Conservation (phyloP, 2,329 filamentous ascomycete genomes). For the Dothidotthia symphoricarpi region DNA sequence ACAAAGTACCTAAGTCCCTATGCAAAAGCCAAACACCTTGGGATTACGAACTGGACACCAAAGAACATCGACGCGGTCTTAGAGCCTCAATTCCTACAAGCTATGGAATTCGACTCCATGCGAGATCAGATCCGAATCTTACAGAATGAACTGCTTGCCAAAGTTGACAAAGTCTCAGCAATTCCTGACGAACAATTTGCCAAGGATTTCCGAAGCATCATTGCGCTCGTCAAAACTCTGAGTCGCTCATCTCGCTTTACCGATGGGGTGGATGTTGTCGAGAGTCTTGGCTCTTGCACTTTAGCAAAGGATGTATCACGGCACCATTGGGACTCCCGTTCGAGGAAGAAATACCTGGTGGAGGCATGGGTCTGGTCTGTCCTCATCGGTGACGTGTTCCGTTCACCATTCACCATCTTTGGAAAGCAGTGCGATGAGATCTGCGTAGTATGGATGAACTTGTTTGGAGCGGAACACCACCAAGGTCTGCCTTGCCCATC, state of each 20-base stretch:
- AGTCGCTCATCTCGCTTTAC: conserved; percentile 7
- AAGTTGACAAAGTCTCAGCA: conserved; percentile 11
- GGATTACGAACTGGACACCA: too few relatives aligned
- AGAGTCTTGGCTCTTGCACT: not conserved
- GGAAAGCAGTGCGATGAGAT: not conserved
- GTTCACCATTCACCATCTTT: conserved; percentile 7
- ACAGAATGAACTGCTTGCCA: conserved; percentile 17
- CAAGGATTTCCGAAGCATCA: conserved; percentile 11
- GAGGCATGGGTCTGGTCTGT: conserved; percentile 19
- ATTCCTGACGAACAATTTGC: conserved; percentile 16
- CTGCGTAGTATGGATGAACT: not conserved
- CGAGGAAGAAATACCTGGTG: conserved; percentile 11
- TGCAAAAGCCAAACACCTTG: too few relatives aligned
- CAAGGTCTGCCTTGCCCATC: conserved; percentile 7
- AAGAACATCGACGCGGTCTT: too few relatives aligned
- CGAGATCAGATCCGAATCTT: conserved; percentile 4
- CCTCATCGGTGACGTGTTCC: conserved; percentile 8
- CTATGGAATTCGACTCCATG: not conserved
- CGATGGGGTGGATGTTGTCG: not conserved
- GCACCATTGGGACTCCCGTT: conserved; percentile 7
- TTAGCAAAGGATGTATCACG: not conserved
- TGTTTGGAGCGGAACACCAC: conserved; percentile 5
- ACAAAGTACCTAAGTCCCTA: too few relatives aligned
- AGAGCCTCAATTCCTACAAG: too few relatives aligned
- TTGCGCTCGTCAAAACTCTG: conserved; percentile 13